Evolutionary conservation across 2,329 filamentous ascomycete species (phyloP).

Genomic region (Helotiales sp.): DNA sequence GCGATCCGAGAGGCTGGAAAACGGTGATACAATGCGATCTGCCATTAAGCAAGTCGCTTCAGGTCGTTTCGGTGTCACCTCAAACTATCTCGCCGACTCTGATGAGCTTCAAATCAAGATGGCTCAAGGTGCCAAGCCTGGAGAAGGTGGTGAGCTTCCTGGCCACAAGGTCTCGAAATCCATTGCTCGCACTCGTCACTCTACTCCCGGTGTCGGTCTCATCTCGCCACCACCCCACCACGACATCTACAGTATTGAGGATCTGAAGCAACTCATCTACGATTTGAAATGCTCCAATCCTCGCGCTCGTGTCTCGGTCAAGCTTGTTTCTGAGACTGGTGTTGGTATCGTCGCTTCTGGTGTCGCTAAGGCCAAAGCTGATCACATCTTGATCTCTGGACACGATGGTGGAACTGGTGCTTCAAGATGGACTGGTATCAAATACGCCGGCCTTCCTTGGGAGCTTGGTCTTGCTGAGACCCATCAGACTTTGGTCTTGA

Average conservation of each 20-base stretch:
- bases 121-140: conserved; percentile 97
- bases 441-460: conserved; percentile 96
- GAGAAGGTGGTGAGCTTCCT: conserved; percentile 94
- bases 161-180: conserved; percentile 95
- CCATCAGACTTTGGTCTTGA: conserved; percentile 92
- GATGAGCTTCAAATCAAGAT: conserved; percentile 99
- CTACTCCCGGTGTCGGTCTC: conserved; percentile 91
- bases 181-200: conserved; percentile 92
- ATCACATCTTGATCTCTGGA: conserved; percentile 94
- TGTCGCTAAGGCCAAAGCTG: conserved; percentile 95
- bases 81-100: conserved; percentile 89
- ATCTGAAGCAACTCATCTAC: conserved; percentile 96
- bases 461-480: conserved; percentile 95
- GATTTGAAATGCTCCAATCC: conserved; percentile 96
- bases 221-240: conserved; percentile 96
- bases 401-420: conserved; percentile 97
- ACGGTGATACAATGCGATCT: conserved; percentile 95
- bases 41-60: conserved; percentile 98
- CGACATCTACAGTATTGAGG: conserved; percentile 98
- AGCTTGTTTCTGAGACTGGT: conserved; percentile 95
- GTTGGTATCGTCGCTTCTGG: conserved; percentile 97
- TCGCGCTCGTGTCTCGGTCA: conserved; percentile 88
- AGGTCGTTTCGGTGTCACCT: conserved; percentile 93
- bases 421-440: conserved; percentile 97
- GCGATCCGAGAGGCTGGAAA: conserved; percentile 80